Percentiles rank a stretch among this genome's conserved stretches.
These are phyloP conservation scores for Neonectria sp. DNA, from an alignment of 2,329 filamentous ascomycete species.

Conservation along the genomic window DNA sequence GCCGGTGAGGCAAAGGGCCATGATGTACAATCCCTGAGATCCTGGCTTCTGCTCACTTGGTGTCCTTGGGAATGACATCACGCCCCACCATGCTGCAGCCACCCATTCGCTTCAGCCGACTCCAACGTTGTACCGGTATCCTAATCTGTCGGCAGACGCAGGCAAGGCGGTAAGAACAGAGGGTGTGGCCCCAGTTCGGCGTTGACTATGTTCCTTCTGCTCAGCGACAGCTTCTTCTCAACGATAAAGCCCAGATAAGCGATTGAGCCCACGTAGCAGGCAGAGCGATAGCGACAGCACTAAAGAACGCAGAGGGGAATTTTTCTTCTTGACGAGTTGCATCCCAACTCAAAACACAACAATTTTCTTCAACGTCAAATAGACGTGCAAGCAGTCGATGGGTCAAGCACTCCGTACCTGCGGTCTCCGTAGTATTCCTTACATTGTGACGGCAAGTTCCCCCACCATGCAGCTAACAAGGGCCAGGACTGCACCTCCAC, in stretches of 20 bases:
- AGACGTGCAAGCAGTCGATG: neutral
- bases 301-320: neutral
- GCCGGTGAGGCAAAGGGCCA: conserved; percentile 34
- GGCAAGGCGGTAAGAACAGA: conserved; percentile 27
- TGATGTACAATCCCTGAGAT: conserved; percentile 45
- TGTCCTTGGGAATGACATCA: conserved; percentile 9
- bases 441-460: conserved; percentile 13
- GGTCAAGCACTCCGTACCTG: neutral
- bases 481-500: conserved; percentile 37
- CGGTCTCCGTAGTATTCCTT: neutral
- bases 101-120: conserved; percentile 19
- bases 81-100: conserved; percentile 23
- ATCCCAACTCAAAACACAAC: neutral
- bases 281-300: neutral
- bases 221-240: neutral
- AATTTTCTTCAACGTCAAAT: neutral
- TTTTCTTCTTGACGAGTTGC: neutral
- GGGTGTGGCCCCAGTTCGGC: conserved; percentile 49
- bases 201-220: conserved; percentile 30
- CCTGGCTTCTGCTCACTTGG: conserved; percentile 21
- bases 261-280: conserved; percentile 9
- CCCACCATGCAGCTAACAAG: conserved; percentile 34
- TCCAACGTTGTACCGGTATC: conserved; percentile 17
- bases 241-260: neutral
- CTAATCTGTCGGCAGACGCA: conserved; percentile 28